Conservation (phyloP, 2,329 filamentous ascomycete genomes). For the Aspergillus udagawae region DNA sequence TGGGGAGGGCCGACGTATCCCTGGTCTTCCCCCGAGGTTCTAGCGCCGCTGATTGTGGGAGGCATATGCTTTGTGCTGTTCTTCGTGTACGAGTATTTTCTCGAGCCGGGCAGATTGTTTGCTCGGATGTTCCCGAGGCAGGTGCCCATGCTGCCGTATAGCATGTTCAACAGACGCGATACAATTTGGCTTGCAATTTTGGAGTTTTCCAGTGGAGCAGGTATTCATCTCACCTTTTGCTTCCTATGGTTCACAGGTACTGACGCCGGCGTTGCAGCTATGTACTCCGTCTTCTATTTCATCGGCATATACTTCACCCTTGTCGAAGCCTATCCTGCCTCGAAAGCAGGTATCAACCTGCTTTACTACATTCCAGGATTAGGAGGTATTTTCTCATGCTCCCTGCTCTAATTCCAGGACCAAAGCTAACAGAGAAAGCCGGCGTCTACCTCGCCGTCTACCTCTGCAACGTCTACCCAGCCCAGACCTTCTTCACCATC, state of each 20-base stretch:
- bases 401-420: not conserved
- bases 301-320: constrained; percentile 65
- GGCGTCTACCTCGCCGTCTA: constrained; percentile 58
- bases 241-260: constrained; percentile 32
- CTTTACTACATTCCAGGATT: constrained; percentile 63
- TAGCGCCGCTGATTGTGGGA: constrained; percentile 49
- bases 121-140: constrained; percentile 51
- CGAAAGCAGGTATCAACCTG: constrained; percentile 54
- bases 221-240: constrained; percentile 21
- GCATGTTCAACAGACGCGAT: constrained; percentile 55
- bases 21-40: constrained; percentile 49
- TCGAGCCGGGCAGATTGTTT: constrained; percentile 49
- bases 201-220: constrained; percentile 57
- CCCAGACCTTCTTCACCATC: constrained; percentile 59
- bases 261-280: constrained; percentile 14
- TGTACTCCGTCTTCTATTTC: constrained; percentile 62
- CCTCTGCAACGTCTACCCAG: constrained; percentile 58
- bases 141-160: constrained; percentile 61
- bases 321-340: constrained; percentile 51
- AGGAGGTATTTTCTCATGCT: constrained; percentile 41
- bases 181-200: constrained; percentile 59
- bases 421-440: constrained; percentile 21
- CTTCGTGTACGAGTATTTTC: constrained; percentile 52
- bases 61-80: constrained; percentile 40
- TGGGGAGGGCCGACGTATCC: constrained; percentile 54